phyloP scores from a whole-genome alignment of 2,329 filamentous ascomycete species.

The Chrysoporthe puriensis region DNA sequence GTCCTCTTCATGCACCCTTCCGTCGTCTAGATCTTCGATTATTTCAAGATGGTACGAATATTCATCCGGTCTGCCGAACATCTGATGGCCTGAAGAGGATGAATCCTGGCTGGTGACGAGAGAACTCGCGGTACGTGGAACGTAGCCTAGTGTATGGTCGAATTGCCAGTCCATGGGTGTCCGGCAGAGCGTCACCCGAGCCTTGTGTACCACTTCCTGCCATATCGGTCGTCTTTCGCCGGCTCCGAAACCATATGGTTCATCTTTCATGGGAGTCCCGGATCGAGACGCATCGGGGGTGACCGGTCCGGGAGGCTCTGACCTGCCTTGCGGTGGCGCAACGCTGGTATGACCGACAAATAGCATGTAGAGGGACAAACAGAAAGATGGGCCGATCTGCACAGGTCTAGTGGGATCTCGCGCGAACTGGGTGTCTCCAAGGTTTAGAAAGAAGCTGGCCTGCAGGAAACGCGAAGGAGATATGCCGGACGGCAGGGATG shows the following conservation, averaged over 20 bases:
- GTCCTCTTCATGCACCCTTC: slow-evolving; percentile 53
- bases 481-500: slow-evolving; percentile 77
- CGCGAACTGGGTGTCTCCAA: slow-evolving; percentile 83
- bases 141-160: slow-evolving; percentile 41
- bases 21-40: slow-evolving; percentile 75
- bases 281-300: slow-evolving; percentile 27
- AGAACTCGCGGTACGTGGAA: slow-evolving; percentile 25
- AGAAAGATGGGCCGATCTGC: slow-evolving; percentile 87
- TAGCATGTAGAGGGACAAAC: slow-evolving; percentile 90
- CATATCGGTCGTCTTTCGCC: slow-evolving; percentile 73
- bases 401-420: slow-evolving; percentile 64
- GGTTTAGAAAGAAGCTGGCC: slow-evolving; percentile 86
- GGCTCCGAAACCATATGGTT: slow-evolving; percentile 50
- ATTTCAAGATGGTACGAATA: slow-evolving; percentile 83
- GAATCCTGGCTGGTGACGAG: not conserved
- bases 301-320: slow-evolving; percentile 9
- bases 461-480: slow-evolving; percentile 90
- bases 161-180: slow-evolving; percentile 62
- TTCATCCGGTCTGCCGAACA: slow-evolving; percentile 34
- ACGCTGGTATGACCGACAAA: slow-evolving; percentile 72
- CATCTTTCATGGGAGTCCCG: slow-evolving; percentile 45
- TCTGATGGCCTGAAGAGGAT: not conserved
- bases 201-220: slow-evolving; percentile 97
- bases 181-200: slow-evolving; percentile 77
- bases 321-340: not conserved